Percentiles rank a stretch among this genome's conserved stretches.
Conservation (phyloP, 306 rosid genomes). For the Fragaria ananassa region DNA sequence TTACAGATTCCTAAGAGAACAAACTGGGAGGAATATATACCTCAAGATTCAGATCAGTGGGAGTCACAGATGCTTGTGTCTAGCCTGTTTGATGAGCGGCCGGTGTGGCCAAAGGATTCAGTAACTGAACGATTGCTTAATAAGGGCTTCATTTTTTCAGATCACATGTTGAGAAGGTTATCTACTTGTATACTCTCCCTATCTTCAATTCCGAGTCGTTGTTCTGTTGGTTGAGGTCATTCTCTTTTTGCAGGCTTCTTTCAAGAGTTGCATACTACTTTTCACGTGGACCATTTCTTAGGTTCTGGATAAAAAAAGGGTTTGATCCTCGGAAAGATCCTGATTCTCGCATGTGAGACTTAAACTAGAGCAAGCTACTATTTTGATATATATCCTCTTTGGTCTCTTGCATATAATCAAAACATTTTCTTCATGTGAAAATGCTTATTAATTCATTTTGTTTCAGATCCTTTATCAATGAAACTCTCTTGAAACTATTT, state of each 20-base stretch:
- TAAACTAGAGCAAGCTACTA: neutral
- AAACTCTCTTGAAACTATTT: neutral
- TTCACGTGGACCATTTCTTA: constrained; percentile 85
- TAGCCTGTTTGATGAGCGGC: constrained; percentile 77
- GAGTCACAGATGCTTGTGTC: constrained; percentile 69
- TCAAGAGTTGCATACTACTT: constrained; percentile 90
- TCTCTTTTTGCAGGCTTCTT: constrained; percentile 66
- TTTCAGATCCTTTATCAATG: neutral
- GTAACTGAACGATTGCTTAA: constrained; percentile 56
- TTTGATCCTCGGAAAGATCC: constrained; percentile 90
- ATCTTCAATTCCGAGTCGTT: constrained; percentile 1
- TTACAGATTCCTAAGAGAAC: constrained; percentile 87
- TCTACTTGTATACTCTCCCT: constrained; percentile 16
- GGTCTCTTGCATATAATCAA: neutral
- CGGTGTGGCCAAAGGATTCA: constrained; percentile 78
- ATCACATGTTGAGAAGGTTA: constrained; percentile 71
- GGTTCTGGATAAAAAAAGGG: constrained; percentile 94
- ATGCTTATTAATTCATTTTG: neutral
- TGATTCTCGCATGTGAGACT: constrained; percentile 74
- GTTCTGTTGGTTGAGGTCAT: constrained; percentile 1
- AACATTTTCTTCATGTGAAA: neutral
- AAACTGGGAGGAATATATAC: constrained; percentile 81
- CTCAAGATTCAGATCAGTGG: constrained; percentile 77
- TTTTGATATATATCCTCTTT: constrained; percentile 2
- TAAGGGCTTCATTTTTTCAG: constrained; percentile 59